These are phyloP conservation scores for Hypoxylon perforatum DNA, from an alignment of 495 filamentous ascomycete genomes.

Conservation along the genomic window DNA sequence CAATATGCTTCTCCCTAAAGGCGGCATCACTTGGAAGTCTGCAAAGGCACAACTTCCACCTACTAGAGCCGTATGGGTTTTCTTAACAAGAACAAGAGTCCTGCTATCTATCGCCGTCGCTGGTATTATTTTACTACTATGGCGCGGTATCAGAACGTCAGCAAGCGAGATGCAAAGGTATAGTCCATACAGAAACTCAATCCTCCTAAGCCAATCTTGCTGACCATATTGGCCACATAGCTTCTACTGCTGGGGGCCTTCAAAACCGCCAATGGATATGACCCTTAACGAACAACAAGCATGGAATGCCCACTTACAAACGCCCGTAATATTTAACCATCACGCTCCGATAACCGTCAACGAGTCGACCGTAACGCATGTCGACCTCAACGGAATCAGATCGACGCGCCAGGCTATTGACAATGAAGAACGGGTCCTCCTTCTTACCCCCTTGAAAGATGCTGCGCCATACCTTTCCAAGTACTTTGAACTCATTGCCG, in stretches of 20 bases:
- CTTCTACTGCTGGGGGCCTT: constrained; percentile 96
- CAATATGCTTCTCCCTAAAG: constrained; percentile 79
- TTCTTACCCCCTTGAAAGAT: constrained; percentile 94
- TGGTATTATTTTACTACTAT: constrained; percentile 84
- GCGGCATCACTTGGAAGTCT: constrained; percentile 93
- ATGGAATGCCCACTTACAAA: constrained; percentile 89
- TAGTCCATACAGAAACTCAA: constrained; percentile 23
- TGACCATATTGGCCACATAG: constrained; percentile 59
- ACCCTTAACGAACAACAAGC: constrained; percentile 85
- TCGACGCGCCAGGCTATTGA: constrained; percentile 80
- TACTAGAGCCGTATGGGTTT: constrained; percentile 78
- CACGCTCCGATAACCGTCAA: constrained; percentile 89
- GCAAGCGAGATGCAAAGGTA: constrained; percentile 94
- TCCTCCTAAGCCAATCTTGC: constrained; percentile 18
- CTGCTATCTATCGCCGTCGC: constrained; percentile 78
- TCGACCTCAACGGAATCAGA: constrained; percentile 87
- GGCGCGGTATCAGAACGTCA: constrained; percentile 84
- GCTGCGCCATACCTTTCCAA: constrained; percentile 81
- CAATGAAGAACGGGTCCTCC: constrained; percentile 90
- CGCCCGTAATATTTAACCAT: constrained; percentile 95
- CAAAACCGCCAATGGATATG: constrained; percentile 95
- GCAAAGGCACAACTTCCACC: constrained; percentile 84
- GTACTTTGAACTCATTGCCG: constrained; percentile 92
- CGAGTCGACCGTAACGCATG: constrained; percentile 75
- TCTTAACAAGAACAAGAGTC: constrained; percentile 82